Conservation (phyloP, 2,329 filamentous ascomycete species). For the Colletotrichum viniferum region DNA sequence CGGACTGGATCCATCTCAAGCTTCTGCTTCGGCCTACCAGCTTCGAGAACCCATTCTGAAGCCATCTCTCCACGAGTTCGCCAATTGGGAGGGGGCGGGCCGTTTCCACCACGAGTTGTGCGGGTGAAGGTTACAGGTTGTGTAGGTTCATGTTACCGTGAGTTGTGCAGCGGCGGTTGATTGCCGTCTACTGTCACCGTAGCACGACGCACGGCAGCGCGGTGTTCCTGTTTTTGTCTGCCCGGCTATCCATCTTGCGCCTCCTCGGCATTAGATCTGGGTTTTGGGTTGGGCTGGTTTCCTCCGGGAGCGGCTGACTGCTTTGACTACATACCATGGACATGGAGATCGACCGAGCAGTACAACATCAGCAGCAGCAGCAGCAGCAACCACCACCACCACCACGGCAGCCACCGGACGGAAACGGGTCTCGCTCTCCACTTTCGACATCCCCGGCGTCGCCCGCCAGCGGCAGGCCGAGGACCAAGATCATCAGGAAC, state of each 20-base stretch:
- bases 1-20: neutral
- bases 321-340: neutral
- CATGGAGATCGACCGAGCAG: conserved; percentile 11
- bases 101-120: neutral
- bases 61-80: neutral
- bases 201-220: neutral
- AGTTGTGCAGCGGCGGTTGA: neutral
- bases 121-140: neutral
- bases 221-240: neutral
- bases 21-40: neutral
- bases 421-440: neutral
- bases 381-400: neutral
- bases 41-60: neutral
- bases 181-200: neutral
- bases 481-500: conserved; percentile 17
- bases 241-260: neutral
- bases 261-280: neutral
- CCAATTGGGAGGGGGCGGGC: neutral
- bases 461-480: neutral
- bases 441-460: neutral
- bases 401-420: neutral
- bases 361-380: neutral
- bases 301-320: neutral
- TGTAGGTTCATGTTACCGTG: neutral
- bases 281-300: too few species aligned